A percentile compares a stretch with the other conserved stretches of the same genome.
Conservation (phyloP, 208 protist species). For the Trypanosoma caninum region DNA sequence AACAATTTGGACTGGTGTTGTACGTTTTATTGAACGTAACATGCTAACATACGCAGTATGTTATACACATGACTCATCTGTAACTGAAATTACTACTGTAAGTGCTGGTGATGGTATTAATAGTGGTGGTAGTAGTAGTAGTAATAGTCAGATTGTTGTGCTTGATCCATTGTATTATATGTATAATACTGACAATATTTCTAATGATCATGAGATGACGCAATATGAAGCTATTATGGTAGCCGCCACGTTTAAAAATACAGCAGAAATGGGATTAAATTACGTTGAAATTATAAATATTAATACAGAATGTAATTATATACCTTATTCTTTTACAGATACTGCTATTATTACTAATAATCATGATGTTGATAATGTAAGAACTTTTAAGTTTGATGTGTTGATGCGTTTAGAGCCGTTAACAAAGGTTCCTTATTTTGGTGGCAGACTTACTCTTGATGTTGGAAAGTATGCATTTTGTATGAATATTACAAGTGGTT, state of each 20-base stretch:
- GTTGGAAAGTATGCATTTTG: constrained; percentile 65
- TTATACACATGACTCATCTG: constrained; percentile 40
- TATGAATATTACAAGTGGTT: constrained; percentile 39
- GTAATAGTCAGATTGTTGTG: constrained; percentile 36
- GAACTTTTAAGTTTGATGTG: constrained; percentile 33
- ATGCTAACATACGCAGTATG: constrained; percentile 52
- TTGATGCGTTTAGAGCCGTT: too few relatives aligned
- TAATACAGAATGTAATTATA: constrained; percentile 75
- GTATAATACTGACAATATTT: constrained; percentile 48
- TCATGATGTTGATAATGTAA: too few relatives aligned
- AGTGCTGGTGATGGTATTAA: constrained; percentile 35
- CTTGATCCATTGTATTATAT: constrained; percentile 57
- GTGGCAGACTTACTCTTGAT: constrained; percentile 35
- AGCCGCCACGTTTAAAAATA: constrained; percentile 37
- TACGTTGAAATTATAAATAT: constrained; percentile 39
- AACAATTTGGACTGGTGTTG: constrained; percentile 64
- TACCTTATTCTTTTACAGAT: constrained; percentile 47
- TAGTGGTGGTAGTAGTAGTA: too few relatives aligned
- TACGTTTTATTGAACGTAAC: constrained; percentile 41
- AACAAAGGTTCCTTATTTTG: constrained; percentile 12
- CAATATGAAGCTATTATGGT: constrained; percentile 75
- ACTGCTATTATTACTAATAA: too few relatives aligned
- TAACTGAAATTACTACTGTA: constrained; percentile 65
- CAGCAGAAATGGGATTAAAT: constrained; percentile 11
- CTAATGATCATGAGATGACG: constrained; percentile 31